Base-by-base conservation (phyloP, 2,329 filamentous ascomycete species). In the Mollisiaceae sp. region DNA sequence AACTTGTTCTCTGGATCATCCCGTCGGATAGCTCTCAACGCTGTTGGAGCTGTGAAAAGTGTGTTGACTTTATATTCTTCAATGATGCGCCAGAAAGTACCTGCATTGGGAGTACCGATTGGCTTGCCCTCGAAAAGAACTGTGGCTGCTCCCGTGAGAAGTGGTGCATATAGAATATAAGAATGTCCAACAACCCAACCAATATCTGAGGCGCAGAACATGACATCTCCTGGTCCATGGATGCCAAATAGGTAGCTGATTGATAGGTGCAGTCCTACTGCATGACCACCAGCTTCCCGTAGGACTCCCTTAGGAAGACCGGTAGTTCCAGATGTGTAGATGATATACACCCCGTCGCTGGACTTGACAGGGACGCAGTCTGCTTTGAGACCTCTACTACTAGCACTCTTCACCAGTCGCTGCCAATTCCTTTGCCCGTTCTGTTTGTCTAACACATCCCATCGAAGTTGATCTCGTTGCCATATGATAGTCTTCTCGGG, bases 41-140 rank as follows among this genome's bases (percentile, higher is more conserved):
- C 94, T 1, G 86, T 97, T 0, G 94, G 94, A 0, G 94, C 94
- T 0, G 94, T 97, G 76, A 92, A 97, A 72, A 97, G 82, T 6
- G 87, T 86, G 67, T 92, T 96, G 62, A 96, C 93, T 73, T 89
- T 89, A 81, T 97, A 90, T 72, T 96, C 91, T 70, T 93, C 89
- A 4, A 96, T 79, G 20, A 97, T 87, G 2, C 93, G 84, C 94
- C 94, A 98, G 76, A 97, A 95, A 0, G 91, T 90, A 6, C 92
- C 90, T 0, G 93, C 91, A 72, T 97, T 89, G 0, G 94, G 94
- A 0, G 93, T 97, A 4, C 93, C 93, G 14, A 97, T 83, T 0
- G 94, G 94, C 71, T 97, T 97, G n/a, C 94, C 94, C 79, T 97
- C 94, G 77, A 93, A 97, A 0, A 97, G 82, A 0, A 97, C 86